Conservation (phyloP, 2,329 filamentous ascomycete genomes). For the Nemania sp. region DNA sequence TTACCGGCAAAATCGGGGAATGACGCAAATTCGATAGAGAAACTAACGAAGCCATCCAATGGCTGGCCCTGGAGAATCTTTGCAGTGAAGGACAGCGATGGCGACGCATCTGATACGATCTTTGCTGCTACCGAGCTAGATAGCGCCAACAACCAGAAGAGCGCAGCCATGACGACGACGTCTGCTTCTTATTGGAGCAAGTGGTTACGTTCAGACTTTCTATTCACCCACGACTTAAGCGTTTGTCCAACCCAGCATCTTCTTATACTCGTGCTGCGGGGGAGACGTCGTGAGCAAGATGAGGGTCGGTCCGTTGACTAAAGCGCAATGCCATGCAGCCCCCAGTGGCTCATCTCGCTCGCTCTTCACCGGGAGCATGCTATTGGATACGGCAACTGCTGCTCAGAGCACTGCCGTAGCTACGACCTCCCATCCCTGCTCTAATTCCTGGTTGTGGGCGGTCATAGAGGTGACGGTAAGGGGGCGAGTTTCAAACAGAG, state of each 20-base stretch:
- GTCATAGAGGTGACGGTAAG: not conserved
- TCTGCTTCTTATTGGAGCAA: not conserved
- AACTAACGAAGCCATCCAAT: conserved; percentile 48
- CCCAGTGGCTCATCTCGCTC: not conserved
- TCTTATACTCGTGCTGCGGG: no score
- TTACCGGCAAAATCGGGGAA: conserved; percentile 46
- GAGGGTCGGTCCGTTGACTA: not conserved
- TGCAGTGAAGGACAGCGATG: conserved; percentile 3
- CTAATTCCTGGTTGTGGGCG: not conserved
- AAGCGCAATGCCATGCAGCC: not conserved
- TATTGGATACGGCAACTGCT: not conserved
- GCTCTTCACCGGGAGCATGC: not conserved
- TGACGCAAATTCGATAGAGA: conserved; percentile 47
- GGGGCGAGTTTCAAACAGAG: conserved; percentile 8
- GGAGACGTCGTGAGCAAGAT: not conserved
- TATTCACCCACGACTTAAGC: not conserved
- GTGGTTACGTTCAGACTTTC: not conserved
- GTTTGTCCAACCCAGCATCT: not conserved
- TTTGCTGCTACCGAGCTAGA: conserved; percentile 25
- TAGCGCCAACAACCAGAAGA: conserved; percentile 28
- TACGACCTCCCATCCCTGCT: conserved; percentile 5
- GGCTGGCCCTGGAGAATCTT: conserved; percentile 35
- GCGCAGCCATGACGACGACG: conserved; percentile 21
- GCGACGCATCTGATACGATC: conserved; percentile 13
- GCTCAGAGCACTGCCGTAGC: not conserved